Evolutionary conservation across 371 early-diverging fungal genomes (phyloP), one percentile per base, ranked within the genome.

Genomic region (Mortierella sp.): DNA sequence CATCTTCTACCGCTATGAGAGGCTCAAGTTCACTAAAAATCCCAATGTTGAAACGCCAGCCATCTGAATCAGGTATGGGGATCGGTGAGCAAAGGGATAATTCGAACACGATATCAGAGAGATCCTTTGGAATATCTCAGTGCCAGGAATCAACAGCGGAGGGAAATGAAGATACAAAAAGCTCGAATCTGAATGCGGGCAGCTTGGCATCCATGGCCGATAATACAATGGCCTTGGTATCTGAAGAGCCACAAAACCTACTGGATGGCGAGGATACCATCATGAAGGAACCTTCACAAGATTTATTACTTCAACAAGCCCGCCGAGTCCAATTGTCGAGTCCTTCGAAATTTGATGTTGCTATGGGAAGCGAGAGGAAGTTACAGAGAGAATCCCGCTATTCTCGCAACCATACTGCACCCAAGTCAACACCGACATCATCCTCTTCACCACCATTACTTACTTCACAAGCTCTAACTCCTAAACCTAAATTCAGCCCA

Each of bases 291-390:
- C 51, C 43, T 17, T 29, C 8, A 9, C 31, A 56, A 8, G 56
- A 56, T 35, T 40, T 56, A 28, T 49, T 65, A 37, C 19, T n/a
- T 4, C 23, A 53, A 23, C 56, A 51, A 51, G 51, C 49, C 8
- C 49, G 32, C 10, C 47, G 34, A 62, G 63, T 62, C 51, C 51
- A 32, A 9, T 22, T 49, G 22, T 47, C 49, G 63, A 49, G 51
- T 47, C 51, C 63, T 5, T 29, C 56, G 12, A 43, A 28, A 8
- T 40, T 37, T 7, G 29, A 22, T 15, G 12, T 9, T 13, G 29
- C 6, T 2, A 0, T 29, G 12, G 47, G 17, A n/a, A 47, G 47
- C 47, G 15, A 43, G 17, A 47, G 17, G 17, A 47, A 47, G 17
- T 29, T 15, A 54, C n/a, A 32, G 43, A 61, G 42, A 22, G 3